Conservation (phyloP, 179 eudicot genomes). For the Heliamphora pulchella region DNA sequence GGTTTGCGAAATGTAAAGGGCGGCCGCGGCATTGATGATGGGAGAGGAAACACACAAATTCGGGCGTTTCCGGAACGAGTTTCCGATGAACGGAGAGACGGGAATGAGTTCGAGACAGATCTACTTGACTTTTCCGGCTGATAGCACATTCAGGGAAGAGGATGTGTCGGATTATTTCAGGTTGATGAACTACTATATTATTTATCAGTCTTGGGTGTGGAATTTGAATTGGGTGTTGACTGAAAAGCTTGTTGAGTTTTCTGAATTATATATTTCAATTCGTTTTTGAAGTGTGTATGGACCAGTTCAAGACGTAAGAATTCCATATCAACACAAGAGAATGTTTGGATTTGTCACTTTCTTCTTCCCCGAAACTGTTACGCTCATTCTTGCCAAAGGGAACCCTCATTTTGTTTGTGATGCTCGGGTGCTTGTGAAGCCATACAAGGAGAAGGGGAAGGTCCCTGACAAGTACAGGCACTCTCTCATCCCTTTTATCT, state of each 20-base stretch:
- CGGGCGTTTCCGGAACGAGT: conserved; percentile 37
- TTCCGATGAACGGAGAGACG: conserved; percentile 20
- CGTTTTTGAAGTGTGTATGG: conserved; percentile 50
- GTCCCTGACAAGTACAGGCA: conserved; percentile 58
- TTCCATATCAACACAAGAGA: conserved; percentile 85
- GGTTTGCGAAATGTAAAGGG: conserved; percentile 13
- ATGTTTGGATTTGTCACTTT: conserved; percentile 94
- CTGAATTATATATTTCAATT: too few relatives aligned
- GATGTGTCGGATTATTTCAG: conserved; percentile 79
- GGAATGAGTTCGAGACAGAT: conserved; percentile 59
- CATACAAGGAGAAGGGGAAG: conserved; percentile 94
- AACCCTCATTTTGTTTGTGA: conserved; percentile 87
- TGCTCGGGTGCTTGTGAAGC: conserved; percentile 88
- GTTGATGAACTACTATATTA: conserved; percentile 19
- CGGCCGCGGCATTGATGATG: conserved; percentile 62
- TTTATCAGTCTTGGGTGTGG: too few relatives aligned
- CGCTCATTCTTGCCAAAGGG: conserved; percentile 73
- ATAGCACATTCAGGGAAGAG: conserved; percentile 86
- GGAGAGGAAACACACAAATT: conserved; percentile 56
- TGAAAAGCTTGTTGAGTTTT: too few relatives aligned
- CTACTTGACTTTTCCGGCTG: conserved; percentile 93
- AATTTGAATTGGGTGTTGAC: too few relatives aligned
- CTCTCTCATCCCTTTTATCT: neutral
- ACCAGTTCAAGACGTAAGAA: conserved; percentile 90
- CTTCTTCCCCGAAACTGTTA: conserved; percentile 70